Evolutionary conservation across 345 rosid genomes (phyloP).

Genomic region (Citrus mangshanensis): DNA sequence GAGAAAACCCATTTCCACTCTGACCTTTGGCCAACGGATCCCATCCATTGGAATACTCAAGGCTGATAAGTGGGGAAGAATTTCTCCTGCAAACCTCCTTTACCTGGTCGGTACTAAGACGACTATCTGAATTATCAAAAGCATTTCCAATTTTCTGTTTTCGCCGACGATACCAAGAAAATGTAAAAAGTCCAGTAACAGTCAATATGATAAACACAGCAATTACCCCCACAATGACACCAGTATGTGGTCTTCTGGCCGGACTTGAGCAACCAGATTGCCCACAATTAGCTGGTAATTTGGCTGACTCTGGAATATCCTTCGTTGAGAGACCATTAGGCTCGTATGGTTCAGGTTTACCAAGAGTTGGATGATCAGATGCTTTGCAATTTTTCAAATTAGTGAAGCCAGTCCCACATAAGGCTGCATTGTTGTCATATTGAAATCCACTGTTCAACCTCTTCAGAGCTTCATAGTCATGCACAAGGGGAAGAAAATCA

Average conservation of each 20-base stretch:
- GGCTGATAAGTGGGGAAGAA: constrained; percentile 73
- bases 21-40: constrained; percentile 75
- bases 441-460: constrained; percentile 69
- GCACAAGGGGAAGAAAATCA: constrained; percentile 1
- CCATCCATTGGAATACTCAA: constrained; percentile 93
- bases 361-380: constrained; percentile 27
- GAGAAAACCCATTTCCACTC: constrained; percentile 52
- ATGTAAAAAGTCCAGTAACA: constrained; percentile 41
- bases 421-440: constrained; percentile 62
- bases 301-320: constrained; percentile 66
- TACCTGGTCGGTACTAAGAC: constrained; percentile 61
- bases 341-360: constrained; percentile 66
- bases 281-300: constrained; percentile 48
- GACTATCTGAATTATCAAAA: constrained; percentile 51
- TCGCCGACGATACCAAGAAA: constrained; percentile 53
- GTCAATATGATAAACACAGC: constrained; percentile 39
- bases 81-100: constrained; percentile 58
- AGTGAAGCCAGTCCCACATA: constrained; percentile 74
- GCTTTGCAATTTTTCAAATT: constrained; percentile 51
- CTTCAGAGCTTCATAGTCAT: constrained; percentile 54
- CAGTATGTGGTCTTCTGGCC: constrained; percentile 33
- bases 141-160: constrained; percentile 75
- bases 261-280: constrained; percentile 29
- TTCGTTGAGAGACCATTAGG: constrained; percentile 39
- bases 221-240: constrained; percentile 45